phyloP scores from a whole-genome alignment of 257 asterid genomes.

The Lithospermum erythrorhizon region DNA sequence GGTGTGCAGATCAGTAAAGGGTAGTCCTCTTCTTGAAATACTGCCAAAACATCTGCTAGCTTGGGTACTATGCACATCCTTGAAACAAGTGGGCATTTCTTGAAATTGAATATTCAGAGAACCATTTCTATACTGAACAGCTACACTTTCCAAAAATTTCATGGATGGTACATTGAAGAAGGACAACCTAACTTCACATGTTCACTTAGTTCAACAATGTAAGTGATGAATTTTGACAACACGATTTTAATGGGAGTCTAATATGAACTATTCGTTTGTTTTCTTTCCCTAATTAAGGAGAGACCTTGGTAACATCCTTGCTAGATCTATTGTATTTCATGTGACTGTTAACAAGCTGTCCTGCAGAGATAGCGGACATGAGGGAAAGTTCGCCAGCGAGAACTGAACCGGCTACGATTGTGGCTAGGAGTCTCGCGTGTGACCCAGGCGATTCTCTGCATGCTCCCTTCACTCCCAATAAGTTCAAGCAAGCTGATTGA shows the following conservation, averaged over 20 bases:
- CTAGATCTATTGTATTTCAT: conserved; percentile 42
- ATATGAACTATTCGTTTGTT: neutral
- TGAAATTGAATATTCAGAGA: neutral
- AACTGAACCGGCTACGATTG: conserved; percentile 43
- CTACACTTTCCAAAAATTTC: no score
- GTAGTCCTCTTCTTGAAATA: neutral
- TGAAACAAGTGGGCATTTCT: neutral
- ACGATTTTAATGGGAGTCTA: neutral
- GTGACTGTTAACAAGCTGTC: conserved; percentile 44
- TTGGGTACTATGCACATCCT: neutral
- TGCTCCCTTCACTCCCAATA: conserved; percentile 47
- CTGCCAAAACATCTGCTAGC: neutral
- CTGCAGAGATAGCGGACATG: conserved; percentile 45
- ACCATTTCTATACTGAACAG: neutral
- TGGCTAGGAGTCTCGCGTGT: conserved; percentile 38
- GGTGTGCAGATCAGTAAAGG: neutral
- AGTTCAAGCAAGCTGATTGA: conserved; percentile 42
- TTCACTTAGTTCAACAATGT: neutral
- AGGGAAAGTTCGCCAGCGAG: conserved; percentile 46
- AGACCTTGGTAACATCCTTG: conserved; percentile 21
- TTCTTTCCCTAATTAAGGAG: conserved; percentile 10
- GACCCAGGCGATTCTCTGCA: conserved; percentile 33
- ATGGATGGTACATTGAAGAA: neutral
- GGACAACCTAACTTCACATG: neutral
- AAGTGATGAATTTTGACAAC: neutral